Evolutionary conservation across 345 rosid species (phyloP).

Genomic region (Corchorus capsularis): DNA sequence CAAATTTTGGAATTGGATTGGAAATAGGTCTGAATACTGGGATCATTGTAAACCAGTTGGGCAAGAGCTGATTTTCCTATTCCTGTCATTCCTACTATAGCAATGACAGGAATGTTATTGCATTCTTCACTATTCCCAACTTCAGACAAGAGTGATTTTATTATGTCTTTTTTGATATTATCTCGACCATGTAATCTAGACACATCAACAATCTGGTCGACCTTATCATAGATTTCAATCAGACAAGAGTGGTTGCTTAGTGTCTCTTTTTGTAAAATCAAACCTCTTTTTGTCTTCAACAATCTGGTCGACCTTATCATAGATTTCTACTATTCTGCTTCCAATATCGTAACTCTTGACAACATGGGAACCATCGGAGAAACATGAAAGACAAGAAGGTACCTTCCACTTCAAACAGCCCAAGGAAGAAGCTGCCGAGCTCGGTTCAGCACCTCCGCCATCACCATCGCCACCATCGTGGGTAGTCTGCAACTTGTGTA

Average conservation of each 20-base stretch:
- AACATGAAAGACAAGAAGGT: no score
- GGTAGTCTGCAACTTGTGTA: no score
- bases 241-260: no score
- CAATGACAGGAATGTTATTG: neutral
- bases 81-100: conserved; percentile 13
- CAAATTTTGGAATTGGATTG: neutral
- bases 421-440: no score
- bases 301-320: neutral
- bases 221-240: no score
- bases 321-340: no score
- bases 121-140: neutral
- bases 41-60: neutral
- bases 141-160: neutral
- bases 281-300: neutral
- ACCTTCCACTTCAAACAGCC: no score
- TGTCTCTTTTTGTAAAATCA: no score
- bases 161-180: neutral
- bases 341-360: no score
- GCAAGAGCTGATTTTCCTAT: conserved; percentile 18
- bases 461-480: no score
- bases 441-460: neutral
- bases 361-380: no score
- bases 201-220: neutral
- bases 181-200: conserved; percentile 13
- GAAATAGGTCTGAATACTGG: neutral